Conservation (phyloP, 1,284 basidiomycete genomes). For the Fistulina hepatica region DNA sequence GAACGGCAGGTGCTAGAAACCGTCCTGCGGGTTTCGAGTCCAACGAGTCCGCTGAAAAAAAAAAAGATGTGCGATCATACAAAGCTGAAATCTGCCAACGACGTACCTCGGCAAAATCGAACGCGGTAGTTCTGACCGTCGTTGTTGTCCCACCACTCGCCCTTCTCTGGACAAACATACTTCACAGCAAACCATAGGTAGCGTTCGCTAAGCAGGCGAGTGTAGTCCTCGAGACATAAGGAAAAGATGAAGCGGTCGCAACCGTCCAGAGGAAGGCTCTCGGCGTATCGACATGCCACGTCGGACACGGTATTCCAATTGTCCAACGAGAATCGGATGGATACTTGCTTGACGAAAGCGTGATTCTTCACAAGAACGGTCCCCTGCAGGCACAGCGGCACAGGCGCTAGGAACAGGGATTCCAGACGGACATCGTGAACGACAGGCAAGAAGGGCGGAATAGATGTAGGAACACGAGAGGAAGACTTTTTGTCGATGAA, state of each 20-base stretch:
- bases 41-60: too few relatives aligned
- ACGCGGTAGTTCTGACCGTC: conserved; percentile 71
- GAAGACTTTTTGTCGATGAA: too few relatives aligned
- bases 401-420: too few relatives aligned
- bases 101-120: too few relatives aligned
- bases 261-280: conserved; percentile 15
- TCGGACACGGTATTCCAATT: conserved; percentile 91
- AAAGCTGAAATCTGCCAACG: too few relatives aligned
- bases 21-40: too few relatives aligned
- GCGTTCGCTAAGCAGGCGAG: conserved; percentile 48
- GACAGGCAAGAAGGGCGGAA: too few relatives aligned
- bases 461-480: too few relatives aligned
- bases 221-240: conserved; percentile 70
- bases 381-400: too few relatives aligned
- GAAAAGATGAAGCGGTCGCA: conserved; percentile 53
- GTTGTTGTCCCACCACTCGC: conserved; percentile 89
- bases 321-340: conserved; percentile 85
- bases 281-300: conserved; percentile 46
- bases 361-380: conserved; percentile 76
- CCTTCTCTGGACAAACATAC: conserved; percentile 31
- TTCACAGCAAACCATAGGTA: conserved; percentile 57
- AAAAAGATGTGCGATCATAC: too few relatives aligned
- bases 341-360: conserved; percentile 80
- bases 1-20: too few relatives aligned
- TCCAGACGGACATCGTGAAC: too few relatives aligned